A percentile compares a stretch with the other conserved stretches of the same genome.
These are phyloP conservation scores for Centaurea solstitialis DNA, from an alignment of 129 eudicot genomes.

Conservation along the genomic window DNA sequence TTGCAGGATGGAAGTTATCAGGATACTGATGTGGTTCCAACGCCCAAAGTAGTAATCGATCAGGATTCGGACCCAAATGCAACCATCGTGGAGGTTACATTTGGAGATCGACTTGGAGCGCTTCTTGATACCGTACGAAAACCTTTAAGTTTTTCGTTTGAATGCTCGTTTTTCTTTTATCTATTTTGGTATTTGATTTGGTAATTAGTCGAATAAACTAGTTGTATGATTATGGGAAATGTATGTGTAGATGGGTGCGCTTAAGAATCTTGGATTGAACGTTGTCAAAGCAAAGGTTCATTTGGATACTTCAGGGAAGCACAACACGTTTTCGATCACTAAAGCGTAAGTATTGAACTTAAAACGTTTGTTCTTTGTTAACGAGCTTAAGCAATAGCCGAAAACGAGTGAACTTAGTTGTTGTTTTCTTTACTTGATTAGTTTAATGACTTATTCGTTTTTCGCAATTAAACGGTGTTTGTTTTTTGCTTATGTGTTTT, in stretches of 20 bases:
- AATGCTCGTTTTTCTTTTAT: neutral
- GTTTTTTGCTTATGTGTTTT: neutral
- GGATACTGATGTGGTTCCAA: conserved; percentile 69
- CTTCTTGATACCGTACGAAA: conserved; percentile 85
- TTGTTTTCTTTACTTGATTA: neutral
- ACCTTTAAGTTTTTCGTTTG: neutral
- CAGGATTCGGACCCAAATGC: conserved; percentile 90
- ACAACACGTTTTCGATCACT: conserved; percentile 84
- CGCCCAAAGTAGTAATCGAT: conserved; percentile 86
- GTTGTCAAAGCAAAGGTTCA: conserved; percentile 92
- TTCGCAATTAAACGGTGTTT: neutral
- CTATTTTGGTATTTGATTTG: neutral
- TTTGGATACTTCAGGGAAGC: conserved; percentile 96
- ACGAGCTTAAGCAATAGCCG: no score
- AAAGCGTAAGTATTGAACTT: conserved; percentile 65
- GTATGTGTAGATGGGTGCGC: conserved; percentile 78
- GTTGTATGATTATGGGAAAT: conserved; percentile 8
- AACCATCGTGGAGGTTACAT: conserved; percentile 84
- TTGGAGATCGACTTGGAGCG: conserved; percentile 97
- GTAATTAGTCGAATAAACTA: neutral
- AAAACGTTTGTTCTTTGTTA: neutral
- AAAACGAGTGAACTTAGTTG: no score
- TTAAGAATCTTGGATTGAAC: conserved; percentile 86
- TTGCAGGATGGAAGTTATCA: conserved; percentile 59
- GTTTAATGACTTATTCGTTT: neutral